Evolutionary conservation across 2,329 filamentous ascomycete genomes (phyloP).

Genomic region (Fonsecaea erecta): DNA sequence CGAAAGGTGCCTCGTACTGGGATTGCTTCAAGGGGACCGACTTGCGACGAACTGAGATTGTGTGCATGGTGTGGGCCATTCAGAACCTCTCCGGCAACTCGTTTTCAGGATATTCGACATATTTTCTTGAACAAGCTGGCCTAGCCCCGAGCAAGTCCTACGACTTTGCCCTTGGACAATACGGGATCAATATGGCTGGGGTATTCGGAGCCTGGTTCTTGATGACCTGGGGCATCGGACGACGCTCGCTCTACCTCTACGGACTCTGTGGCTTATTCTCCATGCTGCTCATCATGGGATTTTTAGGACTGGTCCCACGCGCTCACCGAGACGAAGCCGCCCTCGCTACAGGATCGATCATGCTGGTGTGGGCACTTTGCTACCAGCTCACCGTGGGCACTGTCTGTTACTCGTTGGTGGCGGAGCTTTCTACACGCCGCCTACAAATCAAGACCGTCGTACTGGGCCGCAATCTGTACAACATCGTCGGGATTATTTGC

Average conservation of each 20-base stretch:
- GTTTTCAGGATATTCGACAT: conserved; percentile 66
- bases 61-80: conserved; percentile 68
- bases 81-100: conserved; percentile 69
- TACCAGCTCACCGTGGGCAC: conserved; percentile 90
- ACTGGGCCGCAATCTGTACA: conserved; percentile 78
- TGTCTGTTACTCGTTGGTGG: conserved; percentile 85
- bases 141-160: conserved; percentile 46
- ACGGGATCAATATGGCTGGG: conserved; percentile 61
- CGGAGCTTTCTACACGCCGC: conserved; percentile 79
- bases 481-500: conserved; percentile 80
- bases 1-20: conserved; percentile 70
- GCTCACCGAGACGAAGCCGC: conserved; percentile 64
- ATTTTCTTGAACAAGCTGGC: conserved; percentile 49
- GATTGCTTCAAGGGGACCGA: conserved; percentile 86
- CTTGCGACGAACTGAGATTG: conserved; percentile 75
- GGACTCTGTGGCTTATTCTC: conserved; percentile 73
- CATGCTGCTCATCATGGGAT: conserved; percentile 84
- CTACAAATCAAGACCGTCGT: conserved; percentile 92
- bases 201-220: conserved; percentile 82
- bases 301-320: conserved; percentile 74
- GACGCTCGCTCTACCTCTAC: conserved; percentile 74
- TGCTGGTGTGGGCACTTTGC: conserved; percentile 79
- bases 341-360: conserved; percentile 80
- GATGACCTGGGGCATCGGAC: conserved; percentile 75
- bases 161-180: conserved; percentile 48